Conservation (phyloP, 208 protist genomes). For the Ichthyophonus hoferi region DNA sequence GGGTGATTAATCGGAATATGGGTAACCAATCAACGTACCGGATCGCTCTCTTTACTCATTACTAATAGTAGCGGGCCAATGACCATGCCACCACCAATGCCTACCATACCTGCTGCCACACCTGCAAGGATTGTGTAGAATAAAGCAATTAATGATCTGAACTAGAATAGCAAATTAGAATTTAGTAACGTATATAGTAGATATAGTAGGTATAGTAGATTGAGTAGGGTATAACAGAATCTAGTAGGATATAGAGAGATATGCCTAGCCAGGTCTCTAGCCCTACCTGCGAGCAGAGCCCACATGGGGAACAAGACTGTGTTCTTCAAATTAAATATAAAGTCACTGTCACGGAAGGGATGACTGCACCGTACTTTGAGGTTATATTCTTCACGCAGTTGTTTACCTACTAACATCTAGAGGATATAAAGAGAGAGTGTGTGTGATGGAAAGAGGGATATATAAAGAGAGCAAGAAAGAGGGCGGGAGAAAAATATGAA, state of each 20-base stretch:
- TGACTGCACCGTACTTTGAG: background rate
- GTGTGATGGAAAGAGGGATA: too few species aligned
- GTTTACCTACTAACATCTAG: background rate
- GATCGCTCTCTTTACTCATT: slow-evolving; percentile 2
- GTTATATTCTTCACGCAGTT: background rate
- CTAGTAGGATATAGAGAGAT: too few species aligned
- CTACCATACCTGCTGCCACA: slow-evolving; percentile 18
- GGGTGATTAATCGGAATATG: too few species aligned
- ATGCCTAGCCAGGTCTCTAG: too few species aligned
- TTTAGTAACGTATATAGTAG: too few species aligned
- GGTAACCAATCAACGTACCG: too few species aligned
- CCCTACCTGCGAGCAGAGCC: background rate
- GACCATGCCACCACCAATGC: slow-evolving; percentile 43
- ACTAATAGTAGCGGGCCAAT: slow-evolving; percentile 16
- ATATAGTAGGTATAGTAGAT: too few species aligned
- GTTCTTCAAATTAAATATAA: slow-evolving; percentile 5
- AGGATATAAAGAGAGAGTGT: background rate
- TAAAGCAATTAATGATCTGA: too few species aligned
- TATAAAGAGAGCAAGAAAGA: background rate
- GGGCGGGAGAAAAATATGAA: background rate
- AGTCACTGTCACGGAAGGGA: slow-evolving; percentile 9
- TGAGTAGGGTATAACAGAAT: too few species aligned
- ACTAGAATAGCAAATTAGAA: too few species aligned
- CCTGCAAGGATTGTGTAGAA: too few species aligned
- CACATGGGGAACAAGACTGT: slow-evolving; percentile 12